Evolutionary conservation across 352 stramenopile genomes (phyloP).

Genomic region (Phytophthora pini): DNA sequence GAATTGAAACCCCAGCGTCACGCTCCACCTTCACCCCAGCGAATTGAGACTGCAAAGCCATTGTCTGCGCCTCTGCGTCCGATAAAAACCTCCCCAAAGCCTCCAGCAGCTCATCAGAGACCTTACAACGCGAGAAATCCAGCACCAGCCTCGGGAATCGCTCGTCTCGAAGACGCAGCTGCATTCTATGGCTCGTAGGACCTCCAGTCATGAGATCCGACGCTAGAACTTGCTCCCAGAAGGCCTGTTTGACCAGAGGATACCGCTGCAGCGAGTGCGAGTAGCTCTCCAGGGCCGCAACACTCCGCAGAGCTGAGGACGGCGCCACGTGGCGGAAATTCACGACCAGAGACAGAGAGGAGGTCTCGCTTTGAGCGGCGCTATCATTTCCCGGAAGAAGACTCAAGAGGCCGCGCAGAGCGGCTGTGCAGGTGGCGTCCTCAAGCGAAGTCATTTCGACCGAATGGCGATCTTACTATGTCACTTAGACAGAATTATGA

Average conservation of each 20-base stretch:
- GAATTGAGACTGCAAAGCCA: conserved; percentile 8
- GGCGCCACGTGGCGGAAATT: conserved; percentile 24
- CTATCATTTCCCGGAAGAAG: conserved; percentile 26
- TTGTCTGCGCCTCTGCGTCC: neutral
- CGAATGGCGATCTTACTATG: too few species aligned
- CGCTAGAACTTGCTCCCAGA: conserved; percentile 40
- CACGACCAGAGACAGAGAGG: conserved; percentile 37
- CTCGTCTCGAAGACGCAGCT: conserved; percentile 29
- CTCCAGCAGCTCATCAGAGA: conserved; percentile 29
- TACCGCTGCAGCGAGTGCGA: conserved; percentile 39
- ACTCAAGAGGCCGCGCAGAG: conserved; percentile 35
- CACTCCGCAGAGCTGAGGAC: conserved; percentile 5
- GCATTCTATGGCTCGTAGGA: conserved; percentile 7
- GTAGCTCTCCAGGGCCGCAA: conserved; percentile 31
- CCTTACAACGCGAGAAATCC: conserved; percentile 35
- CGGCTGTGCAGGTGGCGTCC: conserved; percentile 5
- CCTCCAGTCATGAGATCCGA: conserved; percentile 25
- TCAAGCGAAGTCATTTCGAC: conserved; percentile 6
- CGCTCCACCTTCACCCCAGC: conserved; percentile 9
- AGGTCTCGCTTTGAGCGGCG: conserved; percentile 22
- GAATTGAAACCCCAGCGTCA: neutral
- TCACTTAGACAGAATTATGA: too few species aligned
- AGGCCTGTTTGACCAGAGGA: conserved; percentile 41
- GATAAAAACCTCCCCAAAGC: conserved; percentile 28
- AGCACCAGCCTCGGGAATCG: conserved; percentile 46